A percentile compares a stretch with the other conserved stretches of the same genome.
Conservation (phyloP, 1,139 yeast genomes). For the Kodamaea derodonti region DNA sequence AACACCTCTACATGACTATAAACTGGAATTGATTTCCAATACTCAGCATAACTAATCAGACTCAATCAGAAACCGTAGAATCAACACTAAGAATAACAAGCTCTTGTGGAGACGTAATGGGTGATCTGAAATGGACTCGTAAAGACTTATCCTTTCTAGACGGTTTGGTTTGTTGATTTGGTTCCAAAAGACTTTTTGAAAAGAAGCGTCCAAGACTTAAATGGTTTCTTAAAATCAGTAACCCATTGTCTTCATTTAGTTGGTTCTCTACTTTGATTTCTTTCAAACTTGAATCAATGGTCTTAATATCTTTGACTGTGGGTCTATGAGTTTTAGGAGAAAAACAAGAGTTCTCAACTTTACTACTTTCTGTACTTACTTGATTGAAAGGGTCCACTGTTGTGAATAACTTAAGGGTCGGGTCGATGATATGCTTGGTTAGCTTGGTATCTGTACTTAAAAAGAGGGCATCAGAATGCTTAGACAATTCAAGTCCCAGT, state of each 20-base stretch:
- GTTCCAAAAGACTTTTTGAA: not conserved
- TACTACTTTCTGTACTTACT: slow-evolving; percentile 2
- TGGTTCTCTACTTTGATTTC: not conserved
- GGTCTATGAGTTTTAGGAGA: slow-evolving; percentile 27
- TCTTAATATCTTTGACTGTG: slow-evolving; percentile 19
- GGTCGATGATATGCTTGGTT: too few species aligned
- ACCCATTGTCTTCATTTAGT: not conserved
- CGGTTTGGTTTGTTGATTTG: not conserved
- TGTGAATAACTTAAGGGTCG: not conserved
- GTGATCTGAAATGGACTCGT: slow-evolving; percentile 5
- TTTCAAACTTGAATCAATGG: slow-evolving; percentile 12
- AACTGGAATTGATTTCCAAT: too few species aligned
- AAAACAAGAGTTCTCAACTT: slow-evolving; percentile 21
- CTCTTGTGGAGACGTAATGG: slow-evolving; percentile 1
- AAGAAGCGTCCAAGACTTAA: not conserved
- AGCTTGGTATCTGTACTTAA: too few species aligned
- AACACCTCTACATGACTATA: too few species aligned
- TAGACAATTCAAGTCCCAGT: too few species aligned
- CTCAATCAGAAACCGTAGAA: too few species aligned
- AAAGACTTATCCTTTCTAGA: not conserved
- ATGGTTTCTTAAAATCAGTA: not conserved
- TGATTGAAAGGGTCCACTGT: not conserved
- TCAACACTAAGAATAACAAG: not conserved
- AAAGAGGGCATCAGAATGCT: too few species aligned
- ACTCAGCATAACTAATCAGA: too few species aligned